Evolutionary conservation across 352 stramenopile species (phyloP), one percentile per base, ranked within the genome.

Genomic region (Globisporangium yorkense): DNA sequence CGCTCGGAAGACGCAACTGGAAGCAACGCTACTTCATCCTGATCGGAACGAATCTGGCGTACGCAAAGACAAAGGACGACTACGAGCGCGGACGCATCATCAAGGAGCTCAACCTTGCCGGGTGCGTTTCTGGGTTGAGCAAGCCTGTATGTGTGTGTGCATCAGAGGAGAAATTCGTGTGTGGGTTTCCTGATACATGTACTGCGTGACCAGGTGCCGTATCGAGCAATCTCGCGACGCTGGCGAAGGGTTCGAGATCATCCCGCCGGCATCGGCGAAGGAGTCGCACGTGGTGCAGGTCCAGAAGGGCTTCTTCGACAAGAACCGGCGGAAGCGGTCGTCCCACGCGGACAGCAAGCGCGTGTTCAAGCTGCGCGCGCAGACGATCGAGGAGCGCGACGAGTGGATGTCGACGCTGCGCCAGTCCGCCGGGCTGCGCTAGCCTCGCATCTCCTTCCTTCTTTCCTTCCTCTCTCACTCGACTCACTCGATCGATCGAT

Each of bases 1-100:
- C 80, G 1, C 72, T 95, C 1, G 77, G 83, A 0, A 64, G 85
- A n/a, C 87, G 87, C 51, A 93, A 93, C 64, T 95, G 85, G 85
- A 95, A 95, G 67, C 83, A 93, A 60, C 74, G 85, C 33, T 95
- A 93, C 66, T 95, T 95, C 59, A 89, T 92, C 62, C 68, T 95
- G 29, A 76, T 77, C 27, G 79, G 76, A 2, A 58, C 71, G 21
- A 87, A 75, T 33, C 63, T 95, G 44, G 82, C 87, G 51, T 95
- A 95, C 55, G 85, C 85, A 1, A 90, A 82, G 59, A 89, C 83
- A 0, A 93, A 92, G 47, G 85, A 95, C 57, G 85, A 95, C 48
- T 93, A 95, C 49, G 85, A 95, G 54, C 85, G 85, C 27, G 85
- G 85, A 24, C 77, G 75, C 31, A 92, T 95, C 56, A 91, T 95